Percentiles rank a stretch among this genome's conserved stretches.
These are phyloP conservation scores for Arthrobotrys pseudoclavata DNA, from an alignment of 2,329 filamentous ascomycete genomes.

Conservation along the genomic window DNA sequence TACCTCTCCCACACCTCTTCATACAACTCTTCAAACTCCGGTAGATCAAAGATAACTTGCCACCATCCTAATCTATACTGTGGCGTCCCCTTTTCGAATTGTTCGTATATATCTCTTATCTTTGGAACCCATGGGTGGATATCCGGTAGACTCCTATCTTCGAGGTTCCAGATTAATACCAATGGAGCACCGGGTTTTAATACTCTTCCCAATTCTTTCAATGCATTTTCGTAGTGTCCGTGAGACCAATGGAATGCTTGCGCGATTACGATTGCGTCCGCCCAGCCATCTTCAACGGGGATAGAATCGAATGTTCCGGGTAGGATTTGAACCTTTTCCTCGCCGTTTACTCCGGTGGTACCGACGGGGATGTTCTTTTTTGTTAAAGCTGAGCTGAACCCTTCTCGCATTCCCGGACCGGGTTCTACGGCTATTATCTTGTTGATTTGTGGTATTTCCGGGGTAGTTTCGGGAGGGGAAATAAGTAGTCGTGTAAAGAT, in stretches of 20 bases:
- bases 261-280: conserved; percentile 50
- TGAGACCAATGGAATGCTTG: conserved; percentile 59
- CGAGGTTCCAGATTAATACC: conserved; percentile 53
- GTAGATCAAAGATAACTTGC: conserved; percentile 44
- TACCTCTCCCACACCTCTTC: conserved; percentile 14
- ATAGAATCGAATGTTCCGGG: conserved; percentile 42
- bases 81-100: conserved; percentile 41
- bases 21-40: conserved; percentile 34
- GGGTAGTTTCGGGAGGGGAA: conserved; percentile 20
- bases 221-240: conserved; percentile 37
- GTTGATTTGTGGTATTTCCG: not conserved
- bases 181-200: conserved; percentile 24
- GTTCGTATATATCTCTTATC: conserved; percentile 50
- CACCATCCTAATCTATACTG: conserved; percentile 50
- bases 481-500: conserved; percentile 48
- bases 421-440: conserved; percentile 53
- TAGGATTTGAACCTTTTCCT: conserved; percentile 30
- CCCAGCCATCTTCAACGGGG: conserved; percentile 35
- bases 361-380: conserved; percentile 10
- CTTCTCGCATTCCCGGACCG: conserved; percentile 39
- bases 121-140: conserved; percentile 45
- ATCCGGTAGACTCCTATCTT: conserved; percentile 32
- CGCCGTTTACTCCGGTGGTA: not conserved
- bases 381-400: conserved; percentile 19
- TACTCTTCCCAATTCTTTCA: conserved; percentile 20